Percentiles rank a stretch among this genome's conserved stretches.
phyloP scores from a whole-genome alignment of 2,329 filamentous ascomycete species.

The Fusarium transvaalense region DNA sequence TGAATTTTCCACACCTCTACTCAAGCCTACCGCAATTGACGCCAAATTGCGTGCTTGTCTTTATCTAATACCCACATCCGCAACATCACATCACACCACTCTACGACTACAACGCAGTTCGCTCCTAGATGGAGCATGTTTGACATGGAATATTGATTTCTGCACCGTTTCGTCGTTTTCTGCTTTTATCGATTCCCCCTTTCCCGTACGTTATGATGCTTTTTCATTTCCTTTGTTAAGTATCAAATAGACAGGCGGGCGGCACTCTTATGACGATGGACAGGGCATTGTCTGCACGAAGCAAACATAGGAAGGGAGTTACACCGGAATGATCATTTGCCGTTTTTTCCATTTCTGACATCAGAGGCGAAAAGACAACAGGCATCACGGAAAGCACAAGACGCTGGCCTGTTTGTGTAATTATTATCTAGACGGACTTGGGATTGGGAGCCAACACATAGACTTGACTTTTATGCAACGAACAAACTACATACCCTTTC shows the following conservation, averaged over 20 bases:
- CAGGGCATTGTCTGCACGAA: slow-evolving; percentile 46
- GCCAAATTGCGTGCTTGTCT: slow-evolving; percentile 38
- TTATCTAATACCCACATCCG: slow-evolving; percentile 39
- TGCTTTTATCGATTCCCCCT: slow-evolving; percentile 45
- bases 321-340: slow-evolving; percentile 41
- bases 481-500: slow-evolving; percentile 7
- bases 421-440: slow-evolving; percentile 46
- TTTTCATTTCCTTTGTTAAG: slow-evolving; percentile 45
- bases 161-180: slow-evolving; percentile 27
- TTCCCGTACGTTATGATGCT: slow-evolving; percentile 35
- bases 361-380: slow-evolving; percentile 34
- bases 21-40: slow-evolving; percentile 34
- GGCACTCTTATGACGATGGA: slow-evolving; percentile 48
- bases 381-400: slow-evolving; percentile 47
- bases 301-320: slow-evolving; percentile 47
- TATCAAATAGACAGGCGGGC: slow-evolving; percentile 48
- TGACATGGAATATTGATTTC: slow-evolving; percentile 33
- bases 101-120: slow-evolving; percentile 25
- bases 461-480: slow-evolving; percentile 42
- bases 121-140: slow-evolving; percentile 48
- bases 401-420: slow-evolving; percentile 49
- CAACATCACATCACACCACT: slow-evolving; percentile 10
- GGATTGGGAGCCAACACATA: slow-evolving; percentile 43
- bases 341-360: slow-evolving; percentile 30
- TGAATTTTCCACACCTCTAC: slow-evolving; percentile 29